Evolutionary conservation across 257 asterid species (phyloP).

Genomic region (Ehretia macrophylla): DNA sequence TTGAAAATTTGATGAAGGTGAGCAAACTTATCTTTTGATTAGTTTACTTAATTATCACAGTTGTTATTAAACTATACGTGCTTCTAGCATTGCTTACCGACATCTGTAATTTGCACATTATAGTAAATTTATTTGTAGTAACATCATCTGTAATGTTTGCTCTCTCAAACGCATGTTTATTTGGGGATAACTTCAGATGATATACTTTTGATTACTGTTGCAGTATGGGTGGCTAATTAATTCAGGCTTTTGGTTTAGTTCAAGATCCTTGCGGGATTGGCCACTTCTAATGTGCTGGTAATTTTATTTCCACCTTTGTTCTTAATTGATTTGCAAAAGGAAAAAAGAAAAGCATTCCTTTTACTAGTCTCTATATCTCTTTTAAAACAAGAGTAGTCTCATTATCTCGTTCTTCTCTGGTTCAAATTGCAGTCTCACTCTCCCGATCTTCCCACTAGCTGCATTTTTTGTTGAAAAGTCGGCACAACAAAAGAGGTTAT

Average conservation of each 20-base stretch:
- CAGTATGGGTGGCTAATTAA: constrained; percentile 96
- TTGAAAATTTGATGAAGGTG: constrained; percentile 98
- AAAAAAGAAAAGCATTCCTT: not conserved
- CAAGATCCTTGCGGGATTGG: constrained; percentile 90
- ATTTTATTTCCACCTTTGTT: constrained; percentile 8
- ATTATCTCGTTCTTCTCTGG: constrained; percentile 1
- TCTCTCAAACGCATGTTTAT: no score
- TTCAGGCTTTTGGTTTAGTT: constrained; percentile 87
- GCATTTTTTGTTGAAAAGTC: constrained; percentile 78
- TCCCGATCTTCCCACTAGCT: constrained; percentile 72
- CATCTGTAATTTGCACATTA: no score
- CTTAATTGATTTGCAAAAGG: not conserved
- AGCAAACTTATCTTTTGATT: constrained; percentile 4
- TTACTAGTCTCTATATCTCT: not conserved
- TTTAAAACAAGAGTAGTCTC: not conserved
- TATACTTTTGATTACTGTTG: constrained; percentile 6
- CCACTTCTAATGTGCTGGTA: constrained; percentile 98
- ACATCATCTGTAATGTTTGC: no score
- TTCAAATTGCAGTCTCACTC: constrained; percentile 66
- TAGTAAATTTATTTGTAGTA: no score
- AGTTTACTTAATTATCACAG: no score
- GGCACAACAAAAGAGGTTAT: constrained; percentile 49
- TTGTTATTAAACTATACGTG: not conserved
- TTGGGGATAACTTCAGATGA: no score
- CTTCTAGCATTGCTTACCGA: not conserved